Base-by-base conservation (phyloP, 2,329 filamentous ascomycete genomes). In the Penicillium freii region DNA sequence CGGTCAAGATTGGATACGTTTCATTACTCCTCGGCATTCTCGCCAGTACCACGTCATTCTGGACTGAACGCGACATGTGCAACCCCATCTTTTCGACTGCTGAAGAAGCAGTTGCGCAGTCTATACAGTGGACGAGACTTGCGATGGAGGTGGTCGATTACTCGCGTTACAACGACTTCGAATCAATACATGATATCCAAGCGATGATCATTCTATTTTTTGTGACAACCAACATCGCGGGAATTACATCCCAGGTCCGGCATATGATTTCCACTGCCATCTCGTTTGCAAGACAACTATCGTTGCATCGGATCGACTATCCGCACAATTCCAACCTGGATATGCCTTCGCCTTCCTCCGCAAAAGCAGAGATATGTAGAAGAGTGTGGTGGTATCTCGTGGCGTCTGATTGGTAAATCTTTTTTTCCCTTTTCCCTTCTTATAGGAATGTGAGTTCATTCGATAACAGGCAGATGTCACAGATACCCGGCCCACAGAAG, bases 351-450 rank as follows among this genome's bases (percentile, higher is more conserved):
- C 54, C 66, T 17, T 59, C 69, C 33, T 63, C 68, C 17, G 58
- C 73, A 7, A 61, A 64, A n/a, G 61, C 70, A 8, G 76, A 78
- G 47, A 68, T 73, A 3, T 69, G 70, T 27, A 59, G 76, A 33
- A 70, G 75, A n/a, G 61, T 76, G 3, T 77, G 74, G 75, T 77
- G 75, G 75, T 75, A 78, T 62, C 56, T 77, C 8, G 69, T 66
- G 23, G 62, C 69, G 10, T 70, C 69, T 38, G 75, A 77, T 51
- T 77, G 74, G 74, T 72, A 62, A 48, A 63, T 50, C 7, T 45
- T 11, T 11, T 57, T 47, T 15, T 39, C 21, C 17, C 15, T 3
- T 3, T 17, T n/a, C 10, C 3, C 5, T 33, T 23, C 13, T 46
- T 23, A 17, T 2, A 13, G 10, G 23, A 13, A 27, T 27, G 1